Evolutionary conservation across 2,329 filamentous ascomycete genomes (phyloP), one percentile per base, ranked within the genome.

Genomic region (Capronia americana): DNA sequence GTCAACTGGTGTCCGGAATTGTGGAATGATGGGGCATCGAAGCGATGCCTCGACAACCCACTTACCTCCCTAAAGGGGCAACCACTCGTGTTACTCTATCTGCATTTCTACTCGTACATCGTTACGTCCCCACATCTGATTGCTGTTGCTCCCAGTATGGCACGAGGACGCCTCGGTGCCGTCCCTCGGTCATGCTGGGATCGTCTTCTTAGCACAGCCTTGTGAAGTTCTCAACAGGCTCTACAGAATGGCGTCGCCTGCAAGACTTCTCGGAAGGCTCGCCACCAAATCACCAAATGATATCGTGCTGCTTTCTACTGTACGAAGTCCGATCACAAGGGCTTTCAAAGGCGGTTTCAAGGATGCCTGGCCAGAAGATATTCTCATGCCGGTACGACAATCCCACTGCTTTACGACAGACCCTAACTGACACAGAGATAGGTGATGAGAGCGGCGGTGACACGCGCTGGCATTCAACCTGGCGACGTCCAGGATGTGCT

Each of bases 271-370:
- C 14, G 38, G 38, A n/a, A 7, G 38, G 38, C 38, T 44, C 8
- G 17, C 38, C 17, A 44, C 38, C 38, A 44, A 44, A n/a, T n/a
- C 38, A 44, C 38, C 56, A 2, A 30, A 14, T 4, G 56, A 58
- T 58, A 58, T 58, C 26, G 56, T 58, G 20, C 20, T 58, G 17
- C 32, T 46, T 28, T 58, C 38, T 44, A 93, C 94, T 34, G 83
- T 93, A 74, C 91, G 94, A 62, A 97, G 93, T 34, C 92, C 94
- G 0, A 85, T 98, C 70, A 86, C 90, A 77, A 97, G 97, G 83
- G 92, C 87, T 57, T 85, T 85, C 77, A 97, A 96, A 85, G 93
- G 94, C 70, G 92, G 92, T 44, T 90, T 98, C 84, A 97, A 97
- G 84, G 94, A 98, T 44, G 38, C 38, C 3, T 44, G 38, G 38